These are phyloP conservation scores for Boletales sp. DNA, from an alignment of 768 basidiomycete genomes.

Conservation along the genomic window DNA sequence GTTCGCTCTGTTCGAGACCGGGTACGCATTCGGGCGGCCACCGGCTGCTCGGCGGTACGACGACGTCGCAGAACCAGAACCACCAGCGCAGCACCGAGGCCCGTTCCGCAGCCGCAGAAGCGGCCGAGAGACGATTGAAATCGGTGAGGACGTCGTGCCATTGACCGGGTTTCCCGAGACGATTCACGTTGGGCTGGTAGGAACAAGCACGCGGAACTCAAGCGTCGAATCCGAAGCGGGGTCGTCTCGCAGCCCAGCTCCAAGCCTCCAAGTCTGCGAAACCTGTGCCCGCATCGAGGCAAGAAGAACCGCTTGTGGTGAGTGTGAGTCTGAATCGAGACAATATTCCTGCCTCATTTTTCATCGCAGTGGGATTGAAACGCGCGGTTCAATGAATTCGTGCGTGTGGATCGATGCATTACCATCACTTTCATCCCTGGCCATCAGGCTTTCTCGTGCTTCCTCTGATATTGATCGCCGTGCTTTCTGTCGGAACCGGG, in stretches of 20 bases:
- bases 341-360: constrained; percentile 23
- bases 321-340: constrained; percentile 25
- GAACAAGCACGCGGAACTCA: constrained; percentile 41
- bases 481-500: constrained; percentile 33
- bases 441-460: constrained; percentile 36
- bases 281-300: constrained; percentile 35
- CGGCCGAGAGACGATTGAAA: constrained; percentile 57
- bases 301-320: constrained; percentile 44
- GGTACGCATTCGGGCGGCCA: constrained; percentile 40
- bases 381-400: constrained; percentile 19
- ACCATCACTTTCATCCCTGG: constrained; percentile 22
- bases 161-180: constrained; percentile 8
- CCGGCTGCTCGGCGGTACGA: constrained; percentile 41
- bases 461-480: constrained; percentile 26
- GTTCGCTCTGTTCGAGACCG: constrained; percentile 55
- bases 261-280: constrained; percentile 37
- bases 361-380: constrained; percentile 41
- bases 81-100: constrained; percentile 36
- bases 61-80: constrained; percentile 16
- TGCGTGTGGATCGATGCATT: background rate
- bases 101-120: constrained; percentile 56
- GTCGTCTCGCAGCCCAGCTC: constrained; percentile 41
- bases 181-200: constrained; percentile 30
- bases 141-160: constrained; percentile 39
- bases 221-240: constrained; percentile 43